Conservation (phyloP, 1,284 basidiomycete species). For the Ceratobasidium sp. region DNA sequence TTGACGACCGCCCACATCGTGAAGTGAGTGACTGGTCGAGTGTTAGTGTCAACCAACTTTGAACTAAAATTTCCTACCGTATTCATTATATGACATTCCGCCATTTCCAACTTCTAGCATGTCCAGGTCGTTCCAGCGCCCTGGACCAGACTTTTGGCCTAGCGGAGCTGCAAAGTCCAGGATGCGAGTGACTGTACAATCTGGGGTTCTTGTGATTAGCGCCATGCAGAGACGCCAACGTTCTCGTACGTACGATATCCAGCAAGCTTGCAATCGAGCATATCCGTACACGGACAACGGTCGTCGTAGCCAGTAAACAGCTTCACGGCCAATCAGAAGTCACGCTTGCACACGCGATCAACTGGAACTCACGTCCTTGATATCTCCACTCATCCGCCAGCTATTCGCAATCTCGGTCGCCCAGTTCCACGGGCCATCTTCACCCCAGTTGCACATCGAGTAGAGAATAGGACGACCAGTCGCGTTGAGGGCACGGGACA, state of each 20-base stretch:
- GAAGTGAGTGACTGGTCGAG: constrained; percentile 55
- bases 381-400: constrained; percentile 62
- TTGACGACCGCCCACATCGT: constrained; percentile 60
- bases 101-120: constrained; percentile 61
- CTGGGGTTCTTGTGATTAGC: constrained; percentile 3
- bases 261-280: constrained; percentile 59
- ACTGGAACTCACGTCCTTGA: constrained; percentile 55
- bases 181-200: constrained; percentile 48
- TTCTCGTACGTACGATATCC: constrained; percentile 53
- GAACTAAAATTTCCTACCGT: not conserved
- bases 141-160: constrained; percentile 57
- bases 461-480: constrained; percentile 64
- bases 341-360: not conserved
- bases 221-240: not conserved
- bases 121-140: constrained; percentile 60
- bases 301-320: constrained; percentile 59
- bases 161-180: constrained; percentile 56
- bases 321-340: constrained; percentile 49
- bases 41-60: not conserved
- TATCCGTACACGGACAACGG: constrained; percentile 58
- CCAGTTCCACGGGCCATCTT: constrained; percentile 62
- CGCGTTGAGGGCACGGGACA: constrained; percentile 63
- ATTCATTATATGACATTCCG: constrained; percentile 58
- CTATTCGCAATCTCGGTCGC: constrained; percentile 60
- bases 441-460: constrained; percentile 65